These are phyloP conservation scores for Aspergillus unguis DNA, from an alignment of 2,329 filamentous ascomycete species.

Conservation along the genomic window DNA sequence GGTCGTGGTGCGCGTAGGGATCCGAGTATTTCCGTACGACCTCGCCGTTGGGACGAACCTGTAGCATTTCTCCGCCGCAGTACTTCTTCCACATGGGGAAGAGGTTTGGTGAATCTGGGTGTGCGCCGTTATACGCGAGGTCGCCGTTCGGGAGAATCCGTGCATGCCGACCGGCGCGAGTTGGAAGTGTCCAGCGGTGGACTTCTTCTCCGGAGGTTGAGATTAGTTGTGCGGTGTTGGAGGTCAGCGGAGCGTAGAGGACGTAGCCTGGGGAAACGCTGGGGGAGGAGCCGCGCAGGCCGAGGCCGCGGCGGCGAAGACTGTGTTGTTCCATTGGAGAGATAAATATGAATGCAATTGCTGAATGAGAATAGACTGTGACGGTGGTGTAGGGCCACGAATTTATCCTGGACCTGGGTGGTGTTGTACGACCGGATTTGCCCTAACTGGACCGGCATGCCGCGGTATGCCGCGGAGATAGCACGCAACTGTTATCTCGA, in stretches of 20 bases:
- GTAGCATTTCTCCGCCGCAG: constrained; percentile 45
- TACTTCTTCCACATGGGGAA: constrained; percentile 49
- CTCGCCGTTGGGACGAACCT: constrained; percentile 39
- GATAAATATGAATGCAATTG: too few species aligned
- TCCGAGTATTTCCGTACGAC: constrained; percentile 42
- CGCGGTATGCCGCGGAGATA: constrained; percentile 23
- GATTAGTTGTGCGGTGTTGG: constrained; percentile 39
- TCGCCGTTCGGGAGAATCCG: constrained; percentile 45
- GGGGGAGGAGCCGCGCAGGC: constrained; percentile 40
- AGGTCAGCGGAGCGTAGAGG: constrained; percentile 43
- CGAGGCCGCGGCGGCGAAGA: constrained; percentile 41
- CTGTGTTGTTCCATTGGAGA: constrained; percentile 44
- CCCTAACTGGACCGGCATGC: constrained; percentile 18
- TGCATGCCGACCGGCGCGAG: constrained; percentile 43
- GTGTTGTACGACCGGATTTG: neutral
- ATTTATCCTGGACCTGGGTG: constrained; percentile 1
- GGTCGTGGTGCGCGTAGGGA: constrained; percentile 46
- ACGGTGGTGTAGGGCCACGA: neutral
- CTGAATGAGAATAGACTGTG: neutral
- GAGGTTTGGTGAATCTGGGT: constrained; percentile 35
- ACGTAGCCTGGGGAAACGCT: constrained; percentile 41
- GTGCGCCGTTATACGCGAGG: constrained; percentile 45
- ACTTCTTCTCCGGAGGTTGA: constrained; percentile 43
- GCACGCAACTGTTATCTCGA: constrained; percentile 17
- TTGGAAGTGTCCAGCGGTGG: constrained; percentile 44